Conservation (phyloP, 805 yeast species). For the Zygotorulaspora danielsina region DNA sequence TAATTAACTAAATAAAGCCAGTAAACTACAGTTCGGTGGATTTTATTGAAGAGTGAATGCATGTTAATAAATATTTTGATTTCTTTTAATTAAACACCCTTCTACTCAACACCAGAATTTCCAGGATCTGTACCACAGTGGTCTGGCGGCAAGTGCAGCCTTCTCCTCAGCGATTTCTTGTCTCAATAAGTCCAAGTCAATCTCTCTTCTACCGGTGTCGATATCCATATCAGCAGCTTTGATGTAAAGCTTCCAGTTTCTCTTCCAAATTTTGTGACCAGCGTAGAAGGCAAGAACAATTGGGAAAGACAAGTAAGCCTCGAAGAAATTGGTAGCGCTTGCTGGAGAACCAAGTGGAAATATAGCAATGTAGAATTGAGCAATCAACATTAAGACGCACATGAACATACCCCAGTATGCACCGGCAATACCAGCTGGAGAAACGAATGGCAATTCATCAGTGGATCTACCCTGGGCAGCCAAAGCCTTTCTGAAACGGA, state of each 20-base stretch:
- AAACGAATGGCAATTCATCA: slow-evolving; percentile 60
- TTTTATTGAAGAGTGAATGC: too few relatives aligned
- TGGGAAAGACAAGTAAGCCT: slow-evolving; percentile 60
- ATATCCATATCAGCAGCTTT: slow-evolving; percentile 52
- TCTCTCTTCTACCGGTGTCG: slow-evolving; percentile 57
- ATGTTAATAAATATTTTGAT: too few relatives aligned
- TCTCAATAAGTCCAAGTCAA: slow-evolving; percentile 49
- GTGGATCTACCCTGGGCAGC: slow-evolving; percentile 60
- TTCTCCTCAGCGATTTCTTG: slow-evolving; percentile 53
- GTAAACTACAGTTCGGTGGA: not conserved
- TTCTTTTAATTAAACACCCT: too few relatives aligned
- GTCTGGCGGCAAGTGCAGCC: slow-evolving; percentile 40
- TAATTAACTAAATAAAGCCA: not conserved
- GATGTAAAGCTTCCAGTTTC: slow-evolving; percentile 40
- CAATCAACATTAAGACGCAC: slow-evolving; percentile 57
- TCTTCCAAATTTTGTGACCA: slow-evolving; percentile 54
- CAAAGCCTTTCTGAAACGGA: slow-evolving; percentile 63
- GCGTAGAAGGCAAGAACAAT: slow-evolving; percentile 54
- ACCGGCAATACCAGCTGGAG: slow-evolving; percentile 67
- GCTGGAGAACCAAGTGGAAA: slow-evolving; percentile 58
- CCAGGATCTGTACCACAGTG: slow-evolving; percentile 44
- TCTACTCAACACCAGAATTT: slow-evolving; percentile 52
- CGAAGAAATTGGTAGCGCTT: slow-evolving; percentile 57
- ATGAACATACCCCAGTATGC: slow-evolving; percentile 58
- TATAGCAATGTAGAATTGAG: slow-evolving; percentile 80